Conservation (phyloP, 2,329 filamentous ascomycete species). For the Ilyonectria destructans region DNA sequence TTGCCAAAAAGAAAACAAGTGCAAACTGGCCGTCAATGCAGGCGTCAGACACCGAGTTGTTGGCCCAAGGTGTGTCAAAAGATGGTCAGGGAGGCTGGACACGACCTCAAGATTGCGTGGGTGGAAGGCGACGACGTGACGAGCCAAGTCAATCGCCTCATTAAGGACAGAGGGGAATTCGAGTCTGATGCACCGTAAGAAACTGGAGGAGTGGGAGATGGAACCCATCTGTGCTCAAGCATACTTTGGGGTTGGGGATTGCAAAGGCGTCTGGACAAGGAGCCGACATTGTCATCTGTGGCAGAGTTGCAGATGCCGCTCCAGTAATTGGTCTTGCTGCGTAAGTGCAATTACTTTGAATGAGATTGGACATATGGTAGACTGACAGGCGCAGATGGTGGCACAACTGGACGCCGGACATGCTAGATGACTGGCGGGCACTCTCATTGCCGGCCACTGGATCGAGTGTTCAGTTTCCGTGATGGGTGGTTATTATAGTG, state of each 20-base stretch:
- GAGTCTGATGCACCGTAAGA: slow-evolving; percentile 30
- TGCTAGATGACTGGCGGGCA: slow-evolving; percentile 45
- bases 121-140: slow-evolving; percentile 41
- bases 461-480: slow-evolving; percentile 69
- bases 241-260: slow-evolving; percentile 43
- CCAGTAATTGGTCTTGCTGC: slow-evolving; percentile 5
- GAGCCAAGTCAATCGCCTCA: slow-evolving; percentile 27
- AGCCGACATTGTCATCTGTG: slow-evolving; percentile 22
- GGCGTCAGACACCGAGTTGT: background rate
- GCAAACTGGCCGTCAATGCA: slow-evolving; percentile 5
- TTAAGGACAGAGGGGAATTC: background rate
- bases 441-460: slow-evolving; percentile 65
- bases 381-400: background rate
- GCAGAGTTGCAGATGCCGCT: background rate
- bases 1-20: slow-evolving; percentile 8
- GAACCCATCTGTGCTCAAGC: slow-evolving; percentile 43
- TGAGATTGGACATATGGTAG: too few relatives aligned
- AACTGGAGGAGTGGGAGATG: slow-evolving; percentile 42
- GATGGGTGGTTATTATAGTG: slow-evolving; percentile 68
- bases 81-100: slow-evolving; percentile 12
- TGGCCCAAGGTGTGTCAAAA: slow-evolving; percentile 5
- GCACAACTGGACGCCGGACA: slow-evolving; percentile 1
- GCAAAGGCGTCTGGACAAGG: slow-evolving; percentile 13
- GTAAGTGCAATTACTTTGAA: background rate
- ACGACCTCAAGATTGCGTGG: slow-evolving; percentile 51